These are phyloP conservation scores for Solanum aculeatissimum DNA, from an alignment of 305 asterid species.

Conservation along the genomic window DNA sequence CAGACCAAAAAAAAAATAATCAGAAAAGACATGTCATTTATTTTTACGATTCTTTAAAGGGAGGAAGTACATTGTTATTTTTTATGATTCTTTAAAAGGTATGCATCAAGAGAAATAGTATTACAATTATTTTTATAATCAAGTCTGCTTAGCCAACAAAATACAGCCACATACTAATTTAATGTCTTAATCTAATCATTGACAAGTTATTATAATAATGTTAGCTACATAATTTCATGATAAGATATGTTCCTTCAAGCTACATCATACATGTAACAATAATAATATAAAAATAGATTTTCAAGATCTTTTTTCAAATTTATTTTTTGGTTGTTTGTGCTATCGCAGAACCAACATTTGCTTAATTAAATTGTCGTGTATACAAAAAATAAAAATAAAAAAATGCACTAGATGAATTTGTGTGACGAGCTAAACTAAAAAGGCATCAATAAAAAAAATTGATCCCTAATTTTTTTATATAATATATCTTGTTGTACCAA, in stretches of 20 bases:
- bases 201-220: background rate
- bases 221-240: background rate
- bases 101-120: background rate
- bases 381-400: background rate
- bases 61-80: background rate
- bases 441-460: too few species aligned
- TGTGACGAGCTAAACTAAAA: background rate
- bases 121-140: background rate
- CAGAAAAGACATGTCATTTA: background rate
- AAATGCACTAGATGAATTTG: background rate
- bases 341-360: background rate
- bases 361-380: too few species aligned
- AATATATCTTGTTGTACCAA: background rate
- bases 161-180: background rate
- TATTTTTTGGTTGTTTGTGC: background rate
- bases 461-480: too few species aligned
- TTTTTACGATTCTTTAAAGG: too few species aligned
- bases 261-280: background rate
- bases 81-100: background rate
- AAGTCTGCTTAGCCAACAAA: background rate
- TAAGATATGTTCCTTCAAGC: background rate
- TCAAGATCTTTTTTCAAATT: background rate
- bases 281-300: background rate
- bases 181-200: background rate
- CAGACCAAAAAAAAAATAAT: too few species aligned